phyloP scores from a whole-genome alignment of 352 stramenopile species.

The Phytopythium litorale region DNA sequence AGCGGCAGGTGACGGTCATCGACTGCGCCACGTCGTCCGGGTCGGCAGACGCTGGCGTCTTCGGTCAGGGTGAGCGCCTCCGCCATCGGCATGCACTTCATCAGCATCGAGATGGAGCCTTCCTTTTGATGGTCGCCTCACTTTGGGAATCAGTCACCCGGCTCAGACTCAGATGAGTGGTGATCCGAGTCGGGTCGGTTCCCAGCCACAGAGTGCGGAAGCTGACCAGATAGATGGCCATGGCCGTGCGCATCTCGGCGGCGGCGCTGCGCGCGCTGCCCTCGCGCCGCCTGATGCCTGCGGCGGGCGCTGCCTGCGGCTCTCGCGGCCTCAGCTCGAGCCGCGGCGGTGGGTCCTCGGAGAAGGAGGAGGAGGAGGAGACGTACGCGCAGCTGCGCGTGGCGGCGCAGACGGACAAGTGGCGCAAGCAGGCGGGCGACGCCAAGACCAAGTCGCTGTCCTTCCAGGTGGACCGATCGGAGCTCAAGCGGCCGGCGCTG shows the following conservation, averaged over 20 bases:
- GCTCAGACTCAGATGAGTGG: not conserved
- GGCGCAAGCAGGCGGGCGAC: constrained; percentile 42
- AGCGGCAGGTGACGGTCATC: no score
- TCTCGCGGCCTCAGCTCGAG: constrained; percentile 18
- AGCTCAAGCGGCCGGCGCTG: constrained; percentile 49
- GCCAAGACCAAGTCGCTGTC: constrained; percentile 54
- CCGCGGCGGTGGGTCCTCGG: not conserved
- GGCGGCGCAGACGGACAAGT: constrained; percentile 54
- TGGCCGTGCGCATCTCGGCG: not conserved
- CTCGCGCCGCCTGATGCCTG: not conserved
- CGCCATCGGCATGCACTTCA: no score
- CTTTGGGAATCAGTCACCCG: no score
- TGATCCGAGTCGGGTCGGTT: not conserved
- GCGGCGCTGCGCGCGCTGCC: not conserved
- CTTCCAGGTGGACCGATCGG: constrained; percentile 66
- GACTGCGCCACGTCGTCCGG: no score
- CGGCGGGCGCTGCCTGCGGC: not conserved
- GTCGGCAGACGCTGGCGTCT: no score
- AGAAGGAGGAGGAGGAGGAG: constrained; percentile 5
- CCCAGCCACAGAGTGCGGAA: not conserved
- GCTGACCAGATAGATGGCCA: not conserved
- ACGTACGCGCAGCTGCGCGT: constrained; percentile 8
- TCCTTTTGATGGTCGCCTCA: no score
- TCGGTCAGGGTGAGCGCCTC: no score
- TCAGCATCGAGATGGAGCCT: no score